phyloP scores from a whole-genome alignment of 179 eudicot species.

The Kewa caespitosa region DNA sequence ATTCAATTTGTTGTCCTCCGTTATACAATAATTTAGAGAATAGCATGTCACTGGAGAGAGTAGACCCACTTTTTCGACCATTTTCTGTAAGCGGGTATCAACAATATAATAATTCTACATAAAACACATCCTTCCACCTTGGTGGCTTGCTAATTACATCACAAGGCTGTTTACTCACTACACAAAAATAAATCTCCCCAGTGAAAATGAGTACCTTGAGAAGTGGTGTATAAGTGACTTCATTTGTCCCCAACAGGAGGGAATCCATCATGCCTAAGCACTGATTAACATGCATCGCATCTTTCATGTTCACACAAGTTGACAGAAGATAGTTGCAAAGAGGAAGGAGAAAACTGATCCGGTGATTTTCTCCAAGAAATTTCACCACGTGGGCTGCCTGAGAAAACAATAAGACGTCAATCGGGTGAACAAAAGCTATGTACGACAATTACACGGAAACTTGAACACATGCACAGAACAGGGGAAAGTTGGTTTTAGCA shows the following conservation, averaged over 20 bases:
- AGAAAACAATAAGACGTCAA: conserved; percentile 10
- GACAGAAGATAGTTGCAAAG: conserved; percentile 58
- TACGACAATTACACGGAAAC: background rate
- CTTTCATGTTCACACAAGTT: conserved; percentile 45
- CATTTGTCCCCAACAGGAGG: conserved; percentile 65
- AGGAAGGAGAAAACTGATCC: conserved; percentile 43
- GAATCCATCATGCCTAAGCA: conserved; percentile 78
- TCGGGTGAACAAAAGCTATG: conserved; percentile 4
- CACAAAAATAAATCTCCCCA: background rate
- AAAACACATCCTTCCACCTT: background rate
- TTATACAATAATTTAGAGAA: too few relatives aligned
- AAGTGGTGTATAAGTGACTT: conserved; percentile 64
- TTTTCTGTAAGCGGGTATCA: too few relatives aligned
- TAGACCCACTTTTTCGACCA: too few relatives aligned
- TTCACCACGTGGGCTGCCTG: conserved; percentile 70
- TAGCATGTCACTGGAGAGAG: too few relatives aligned
- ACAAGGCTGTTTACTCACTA: background rate
- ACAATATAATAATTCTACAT: too few relatives aligned
- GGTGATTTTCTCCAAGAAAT: conserved; percentile 45
- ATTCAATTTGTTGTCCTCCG: too few relatives aligned
- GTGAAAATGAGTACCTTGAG: conserved; percentile 59
- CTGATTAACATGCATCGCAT: conserved; percentile 43
- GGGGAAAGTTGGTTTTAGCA: conserved; percentile 1
- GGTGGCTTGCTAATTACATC: background rate
- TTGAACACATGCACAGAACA: background rate